Evolutionary conservation across 169 alveolate genomes (phyloP).

Genomic region (Amoebophrya sp.): DNA sequence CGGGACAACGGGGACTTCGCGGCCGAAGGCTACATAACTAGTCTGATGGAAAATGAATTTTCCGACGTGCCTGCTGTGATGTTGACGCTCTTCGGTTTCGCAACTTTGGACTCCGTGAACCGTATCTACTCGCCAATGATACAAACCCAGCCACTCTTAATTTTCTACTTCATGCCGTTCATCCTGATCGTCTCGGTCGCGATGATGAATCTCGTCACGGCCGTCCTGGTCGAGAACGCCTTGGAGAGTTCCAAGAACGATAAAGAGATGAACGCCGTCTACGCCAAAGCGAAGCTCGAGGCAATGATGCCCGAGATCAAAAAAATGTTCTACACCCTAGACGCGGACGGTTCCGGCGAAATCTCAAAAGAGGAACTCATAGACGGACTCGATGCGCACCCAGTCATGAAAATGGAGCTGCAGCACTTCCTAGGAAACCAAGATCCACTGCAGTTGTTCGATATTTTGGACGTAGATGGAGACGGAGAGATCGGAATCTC

Average conservation of each 20-base stretch:
- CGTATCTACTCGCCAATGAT: slow-evolving; percentile 1
- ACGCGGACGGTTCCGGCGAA: not conserved
- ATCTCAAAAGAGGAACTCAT: not conserved
- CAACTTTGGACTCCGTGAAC: not conserved
- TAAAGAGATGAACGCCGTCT: not conserved
- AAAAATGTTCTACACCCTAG: not conserved
- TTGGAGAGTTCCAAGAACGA: not conserved
- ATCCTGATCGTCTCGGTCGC: not conserved
- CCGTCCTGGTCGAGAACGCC: slow-evolving; percentile 9
- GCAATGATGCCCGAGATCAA: slow-evolving; percentile 9
- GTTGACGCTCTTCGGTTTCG: not conserved
- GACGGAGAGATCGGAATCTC: not conserved
- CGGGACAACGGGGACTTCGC: not conserved
- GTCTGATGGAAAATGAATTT: not conserved
- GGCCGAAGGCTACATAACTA: not conserved
- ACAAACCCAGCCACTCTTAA: not conserved
- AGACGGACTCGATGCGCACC: not conserved
- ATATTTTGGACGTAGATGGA: not conserved
- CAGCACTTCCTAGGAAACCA: not conserved
- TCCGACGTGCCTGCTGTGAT: not conserved
- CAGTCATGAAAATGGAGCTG: not conserved
- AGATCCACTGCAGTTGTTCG: not conserved
- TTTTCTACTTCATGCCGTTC: slow-evolving; percentile 4
- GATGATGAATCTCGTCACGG: slow-evolving; percentile 10
- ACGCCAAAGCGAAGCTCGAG: not conserved